These are phyloP conservation scores for Xylaria intraflava DNA, from an alignment of 495 filamentous ascomycete genomes.

Conservation along the genomic window DNA sequence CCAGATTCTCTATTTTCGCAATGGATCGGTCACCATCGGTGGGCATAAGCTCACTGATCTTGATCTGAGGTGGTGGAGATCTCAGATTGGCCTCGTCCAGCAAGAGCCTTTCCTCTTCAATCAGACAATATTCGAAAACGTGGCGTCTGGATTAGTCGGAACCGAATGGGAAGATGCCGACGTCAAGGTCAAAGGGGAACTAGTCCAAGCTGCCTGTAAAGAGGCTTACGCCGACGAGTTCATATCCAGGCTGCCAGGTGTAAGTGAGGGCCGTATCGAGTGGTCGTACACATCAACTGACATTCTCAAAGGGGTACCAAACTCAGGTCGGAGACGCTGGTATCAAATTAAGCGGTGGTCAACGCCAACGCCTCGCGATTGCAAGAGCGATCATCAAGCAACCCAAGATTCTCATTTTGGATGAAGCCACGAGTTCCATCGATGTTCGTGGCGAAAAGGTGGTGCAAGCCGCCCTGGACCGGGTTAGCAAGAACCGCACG, in stretches of 20 bases:
- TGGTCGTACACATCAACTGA: background rate
- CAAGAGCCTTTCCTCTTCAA: constrained; percentile 70
- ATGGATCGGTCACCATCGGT: constrained; percentile 46
- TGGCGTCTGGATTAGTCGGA: constrained; percentile 58
- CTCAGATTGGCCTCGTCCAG: constrained; percentile 60
- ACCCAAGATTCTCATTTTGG: constrained; percentile 74
- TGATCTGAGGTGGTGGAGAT: constrained; percentile 57
- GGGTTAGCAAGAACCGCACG: constrained; percentile 48
- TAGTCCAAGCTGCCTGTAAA: constrained; percentile 55
- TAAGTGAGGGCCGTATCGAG: constrained; percentile 20
- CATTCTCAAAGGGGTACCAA: constrained; percentile 47
- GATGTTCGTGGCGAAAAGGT: constrained; percentile 53
- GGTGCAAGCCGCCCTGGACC: constrained; percentile 52
- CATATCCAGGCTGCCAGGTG: constrained; percentile 51
- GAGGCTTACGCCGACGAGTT: constrained; percentile 58
- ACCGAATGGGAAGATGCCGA: constrained; percentile 51
- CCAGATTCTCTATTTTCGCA: constrained; percentile 38
- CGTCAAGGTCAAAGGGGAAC: constrained; percentile 41
- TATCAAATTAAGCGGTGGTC: constrained; percentile 55
- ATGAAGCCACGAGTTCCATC: constrained; percentile 70
- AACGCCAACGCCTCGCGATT: constrained; percentile 62
- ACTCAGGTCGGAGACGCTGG: constrained; percentile 54
- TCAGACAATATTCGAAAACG: constrained; percentile 59
- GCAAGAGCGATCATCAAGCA: constrained; percentile 68
- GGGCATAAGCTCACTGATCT: constrained; percentile 46